Evolutionary conservation across 177 flowering plant genomes (phyloP).

Genomic region (Viscum album): DNA sequence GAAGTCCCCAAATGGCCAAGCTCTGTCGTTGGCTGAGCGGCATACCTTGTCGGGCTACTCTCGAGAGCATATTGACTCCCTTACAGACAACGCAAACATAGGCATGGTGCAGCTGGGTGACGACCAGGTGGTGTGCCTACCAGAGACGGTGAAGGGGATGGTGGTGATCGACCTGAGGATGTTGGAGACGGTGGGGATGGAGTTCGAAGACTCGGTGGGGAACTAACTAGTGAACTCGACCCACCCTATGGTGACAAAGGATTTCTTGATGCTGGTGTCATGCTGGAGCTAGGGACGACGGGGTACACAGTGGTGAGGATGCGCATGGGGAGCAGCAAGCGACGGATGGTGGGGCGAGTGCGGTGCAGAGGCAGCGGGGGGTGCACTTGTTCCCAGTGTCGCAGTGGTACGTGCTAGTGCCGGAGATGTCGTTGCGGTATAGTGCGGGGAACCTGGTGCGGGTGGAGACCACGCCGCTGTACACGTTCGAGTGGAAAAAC

Average conservation of each 20-base stretch:
- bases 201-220: conserved; percentile 50
- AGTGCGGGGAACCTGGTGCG: conserved; percentile 56
- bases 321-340: conserved; percentile 59
- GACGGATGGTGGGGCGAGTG: conserved; percentile 79
- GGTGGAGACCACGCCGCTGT: conserved; percentile 91
- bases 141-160: conserved; percentile 88
- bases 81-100: conserved; percentile 93
- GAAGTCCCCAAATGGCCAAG: conserved; percentile 52
- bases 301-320: conserved; percentile 88
- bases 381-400: conserved; percentile 94
- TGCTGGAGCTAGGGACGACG: conserved; percentile 75
- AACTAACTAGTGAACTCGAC: conserved; percentile 80
- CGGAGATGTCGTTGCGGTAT: conserved; percentile 92
- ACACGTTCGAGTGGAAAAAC: conserved; percentile 96
- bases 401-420: conserved; percentile 66
- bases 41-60: conserved; percentile 79
- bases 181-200: conserved; percentile 64
- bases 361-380: conserved; percentile 78
- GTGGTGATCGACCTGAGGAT: conserved; percentile 61
- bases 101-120: conserved; percentile 80
- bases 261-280: conserved; percentile 56
- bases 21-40: conserved; percentile 52
- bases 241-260: conserved; percentile 83
- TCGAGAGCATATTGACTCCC: no score
- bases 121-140: conserved; percentile 78